Percentiles rank a stretch among this genome's conserved stretches.
Evolutionary conservation across 805 yeast species (phyloP).

Genomic region (Kodamaea neixiangensis): DNA sequence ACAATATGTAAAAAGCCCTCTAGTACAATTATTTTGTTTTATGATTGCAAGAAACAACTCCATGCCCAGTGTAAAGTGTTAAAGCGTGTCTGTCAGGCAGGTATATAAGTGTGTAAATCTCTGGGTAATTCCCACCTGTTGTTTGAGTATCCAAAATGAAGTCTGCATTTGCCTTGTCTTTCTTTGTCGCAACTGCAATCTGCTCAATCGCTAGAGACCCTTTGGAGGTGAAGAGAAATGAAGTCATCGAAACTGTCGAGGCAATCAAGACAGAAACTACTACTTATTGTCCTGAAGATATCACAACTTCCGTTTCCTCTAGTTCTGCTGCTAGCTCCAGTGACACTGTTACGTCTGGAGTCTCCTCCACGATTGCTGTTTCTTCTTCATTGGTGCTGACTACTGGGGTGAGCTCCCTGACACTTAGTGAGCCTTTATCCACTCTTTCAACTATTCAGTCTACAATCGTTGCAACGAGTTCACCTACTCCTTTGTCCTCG

Average conservation of each 20-base stretch:
- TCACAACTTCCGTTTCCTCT: too few species aligned
- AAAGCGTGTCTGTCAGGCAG: neutral
- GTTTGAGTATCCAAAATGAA: neutral
- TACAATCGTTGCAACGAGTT: neutral
- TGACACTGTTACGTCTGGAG: too few species aligned
- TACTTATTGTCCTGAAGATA: neutral
- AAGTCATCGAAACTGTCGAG: neutral
- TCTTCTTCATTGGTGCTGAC: too few species aligned
- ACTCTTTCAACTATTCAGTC: neutral
- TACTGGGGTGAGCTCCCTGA: too few species aligned
- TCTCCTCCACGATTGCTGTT: conserved; percentile 2
- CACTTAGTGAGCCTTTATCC: too few species aligned
- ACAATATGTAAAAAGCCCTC: neutral
- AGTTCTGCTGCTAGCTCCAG: too few species aligned
- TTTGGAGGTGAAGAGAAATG: neutral
- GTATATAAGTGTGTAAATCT: neutral
- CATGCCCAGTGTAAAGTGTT: neutral
- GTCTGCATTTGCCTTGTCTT: neutral
- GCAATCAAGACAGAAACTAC: neutral
- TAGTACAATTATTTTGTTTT: neutral
- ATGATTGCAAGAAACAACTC: neutral
- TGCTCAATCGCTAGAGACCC: neutral
- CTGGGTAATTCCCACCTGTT: too few species aligned
- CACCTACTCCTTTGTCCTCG: neutral
- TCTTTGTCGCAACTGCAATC: neutral